Base-by-base conservation (phyloP, 164 flowering plant species). In the Aristolochia californica region DNA sequence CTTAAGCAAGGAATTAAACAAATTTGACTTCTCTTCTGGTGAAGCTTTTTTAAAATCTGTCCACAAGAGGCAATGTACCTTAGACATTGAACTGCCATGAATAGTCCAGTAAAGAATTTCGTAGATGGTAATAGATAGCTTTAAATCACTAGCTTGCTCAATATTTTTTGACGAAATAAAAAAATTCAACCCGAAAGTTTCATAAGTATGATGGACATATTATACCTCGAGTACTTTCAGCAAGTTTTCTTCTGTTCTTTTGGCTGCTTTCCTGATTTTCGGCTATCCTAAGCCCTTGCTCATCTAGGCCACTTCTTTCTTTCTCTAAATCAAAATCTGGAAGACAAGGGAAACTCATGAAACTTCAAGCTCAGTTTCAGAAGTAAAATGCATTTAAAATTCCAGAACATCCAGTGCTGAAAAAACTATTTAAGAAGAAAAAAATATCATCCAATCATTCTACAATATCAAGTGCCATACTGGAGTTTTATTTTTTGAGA, bases 181-280 rank as follows among this genome's bases (percentile, higher is more conserved):
- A 47, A 47, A 17, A n/a, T 20, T 14, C 1, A n/a, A n/a, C n/a
- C n/a, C 2, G 9, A 22, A 18, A n/a, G n/a, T n/a, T n/a, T n/a
- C n/a, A n/a, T n/a, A n/a, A n/a, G n/a, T n/a, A n/a, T n/a, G n/a
- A n/a, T n/a, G n/a, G n/a, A n/a, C n/a, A n/a, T 40, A 56, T 53
- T 28, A 50, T 75, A 90, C 99, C 99, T 78, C 97, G 77, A 24
- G 99, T 90, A 68, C 83, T 90, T 73, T 94, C 99, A 16, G 99
- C 99, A 64, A 90, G 96, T 67, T 88, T 94, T 60, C 99, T 77
- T 20, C 99, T 73, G 63, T 88, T 94, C 65, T 86, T 90, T 75
- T 85, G 96, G 72, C 99, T 94, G 73, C 80, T 94, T 61, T 94
- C 97, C 72, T 94, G 99, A 75, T 94, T 94, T 71, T 90, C 99